phyloP scores from a whole-genome alignment of 2,329 filamentous ascomycete genomes.

The Tolypocladium tropicale region DNA sequence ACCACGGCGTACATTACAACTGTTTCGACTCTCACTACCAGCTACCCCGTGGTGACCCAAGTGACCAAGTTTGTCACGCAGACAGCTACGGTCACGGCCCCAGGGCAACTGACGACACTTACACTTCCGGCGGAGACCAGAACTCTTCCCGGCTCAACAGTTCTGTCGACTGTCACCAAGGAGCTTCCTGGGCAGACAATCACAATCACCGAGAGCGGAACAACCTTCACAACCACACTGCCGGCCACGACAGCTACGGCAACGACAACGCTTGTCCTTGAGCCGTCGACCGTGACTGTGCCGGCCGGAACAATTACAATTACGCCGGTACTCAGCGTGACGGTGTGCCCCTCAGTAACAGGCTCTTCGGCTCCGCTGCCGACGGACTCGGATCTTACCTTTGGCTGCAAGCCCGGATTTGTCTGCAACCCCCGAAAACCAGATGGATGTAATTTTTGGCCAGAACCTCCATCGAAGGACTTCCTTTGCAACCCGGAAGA shows the following conservation, averaged over 20 bases:
- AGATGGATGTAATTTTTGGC: conserved; percentile 39
- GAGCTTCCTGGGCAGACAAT: conserved; percentile 6
- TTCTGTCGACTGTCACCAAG: background rate
- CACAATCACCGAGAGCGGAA: conserved; percentile 5
- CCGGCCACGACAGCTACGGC: conserved; percentile 19
- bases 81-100: conserved; percentile 4
- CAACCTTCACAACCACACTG: conserved; percentile 18
- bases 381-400: conserved; percentile 32
- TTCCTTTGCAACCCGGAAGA: conserved; percentile 35
- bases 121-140: conserved; percentile 3
- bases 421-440: conserved; percentile 44
- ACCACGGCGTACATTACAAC: conserved; percentile 5
- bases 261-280: conserved; percentile 17
- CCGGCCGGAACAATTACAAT: conserved; percentile 18
- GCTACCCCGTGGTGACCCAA: conserved; percentile 7
- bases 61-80: conserved; percentile 4
- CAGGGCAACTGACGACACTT: conserved; percentile 4
- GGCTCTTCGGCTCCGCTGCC: conserved; percentile 21
- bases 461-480: conserved; percentile 30
- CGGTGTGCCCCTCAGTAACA: conserved; percentile 34
- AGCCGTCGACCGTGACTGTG: conserved; percentile 14
- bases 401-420: conserved; percentile 42
- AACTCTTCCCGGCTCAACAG: background rate
- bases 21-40: conserved; percentile 6
- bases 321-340: conserved; percentile 18